These are phyloP conservation scores for Saprolegnia diclina DNA, from an alignment of 352 stramenopile genomes.

Conservation along the genomic window DNA sequence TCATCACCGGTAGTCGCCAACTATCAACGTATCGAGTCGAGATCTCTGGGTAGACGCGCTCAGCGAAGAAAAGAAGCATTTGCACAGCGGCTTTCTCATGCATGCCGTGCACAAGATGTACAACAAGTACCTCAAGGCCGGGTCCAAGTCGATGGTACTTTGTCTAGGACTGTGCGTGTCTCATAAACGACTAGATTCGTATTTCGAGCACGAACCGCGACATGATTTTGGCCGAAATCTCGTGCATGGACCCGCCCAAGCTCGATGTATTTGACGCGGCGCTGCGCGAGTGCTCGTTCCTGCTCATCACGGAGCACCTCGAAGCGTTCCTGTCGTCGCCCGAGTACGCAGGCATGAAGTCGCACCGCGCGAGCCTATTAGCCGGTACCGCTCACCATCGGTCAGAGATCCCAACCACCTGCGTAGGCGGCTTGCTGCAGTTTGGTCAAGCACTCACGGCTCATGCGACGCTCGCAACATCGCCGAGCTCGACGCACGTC, in stretches of 20 bases:
- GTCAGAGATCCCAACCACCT: background rate
- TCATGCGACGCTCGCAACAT: background rate
- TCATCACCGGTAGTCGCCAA: slow-evolving; percentile 32
- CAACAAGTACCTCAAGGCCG: slow-evolving; percentile 69
- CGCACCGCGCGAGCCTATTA: background rate
- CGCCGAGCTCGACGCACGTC: slow-evolving; percentile 18
- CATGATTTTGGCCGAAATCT: slow-evolving; percentile 1
- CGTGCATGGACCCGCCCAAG: slow-evolving; percentile 36
- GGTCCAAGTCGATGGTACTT: slow-evolving; percentile 63
- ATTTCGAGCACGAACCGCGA: slow-evolving; percentile 9
- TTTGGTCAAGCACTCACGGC: background rate
- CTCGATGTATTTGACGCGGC: slow-evolving; percentile 55
- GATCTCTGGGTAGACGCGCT: slow-evolving; percentile 19
- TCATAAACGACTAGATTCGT: slow-evolving; percentile 30
- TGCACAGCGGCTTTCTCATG: slow-evolving; percentile 37
- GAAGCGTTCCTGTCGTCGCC: slow-evolving; percentile 38
- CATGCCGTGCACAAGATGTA: slow-evolving; percentile 68
- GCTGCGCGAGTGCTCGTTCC: slow-evolving; percentile 49
- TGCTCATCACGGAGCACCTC: slow-evolving; percentile 56
- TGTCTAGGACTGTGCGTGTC: slow-evolving; percentile 48
- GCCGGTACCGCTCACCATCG: background rate
- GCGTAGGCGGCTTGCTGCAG: background rate
- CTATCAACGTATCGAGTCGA: slow-evolving; percentile 35
- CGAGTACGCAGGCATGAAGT: slow-evolving; percentile 16
- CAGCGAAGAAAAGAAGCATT: background rate